These are phyloP conservation scores for Xylariaceae sp. DNA, from an alignment of 2,329 filamentous ascomycete species.

Conservation along the genomic window DNA sequence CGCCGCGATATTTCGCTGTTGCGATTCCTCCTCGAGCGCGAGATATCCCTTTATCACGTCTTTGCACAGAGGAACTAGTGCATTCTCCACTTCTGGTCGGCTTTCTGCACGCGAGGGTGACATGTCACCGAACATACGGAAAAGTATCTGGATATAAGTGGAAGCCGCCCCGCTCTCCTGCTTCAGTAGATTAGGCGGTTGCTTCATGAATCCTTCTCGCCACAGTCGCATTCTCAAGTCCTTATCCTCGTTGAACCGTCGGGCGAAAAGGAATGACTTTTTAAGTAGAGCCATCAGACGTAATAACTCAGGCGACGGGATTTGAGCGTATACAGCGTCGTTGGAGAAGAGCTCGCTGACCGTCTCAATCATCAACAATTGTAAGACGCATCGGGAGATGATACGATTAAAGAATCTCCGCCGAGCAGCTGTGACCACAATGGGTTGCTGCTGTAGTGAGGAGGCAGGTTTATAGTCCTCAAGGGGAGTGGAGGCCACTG, in stretches of 20 bases:
- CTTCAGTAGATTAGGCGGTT: constrained; percentile 94
- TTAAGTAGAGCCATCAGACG: constrained; percentile 92
- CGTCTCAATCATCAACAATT: constrained; percentile 98
- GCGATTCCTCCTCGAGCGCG: constrained; percentile 86
- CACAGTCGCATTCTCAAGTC: constrained; percentile 91
- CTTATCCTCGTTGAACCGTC: constrained; percentile 96
- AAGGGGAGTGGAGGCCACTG: constrained; percentile 49
- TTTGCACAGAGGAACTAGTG: constrained; percentile 88
- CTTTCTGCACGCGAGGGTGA: constrained; percentile 76
- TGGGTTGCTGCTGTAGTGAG: constrained; percentile 77
- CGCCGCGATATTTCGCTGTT: constrained; percentile 93
- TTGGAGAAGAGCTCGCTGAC: constrained; percentile 99
- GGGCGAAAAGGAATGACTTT: constrained; percentile 93
- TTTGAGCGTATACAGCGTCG: constrained; percentile 88
- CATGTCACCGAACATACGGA: constrained; percentile 95
- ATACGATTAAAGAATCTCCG: constrained; percentile 98
- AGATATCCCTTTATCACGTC: constrained; percentile 89
- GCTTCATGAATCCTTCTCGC: constrained; percentile 99
- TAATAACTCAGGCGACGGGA: constrained; percentile 84
- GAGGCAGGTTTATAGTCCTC: constrained; percentile 85
- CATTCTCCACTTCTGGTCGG: constrained; percentile 80
- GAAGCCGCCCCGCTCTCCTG: constrained; percentile 91
- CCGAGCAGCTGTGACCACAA: constrained; percentile 88
- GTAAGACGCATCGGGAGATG: constrained; percentile 95
- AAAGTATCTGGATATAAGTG: constrained; percentile 92